These are phyloP conservation scores for Sphagnum tenellum DNA, from an alignment of 225 moss, liverwort and hornwort species.

Conservation along the genomic window DNA sequence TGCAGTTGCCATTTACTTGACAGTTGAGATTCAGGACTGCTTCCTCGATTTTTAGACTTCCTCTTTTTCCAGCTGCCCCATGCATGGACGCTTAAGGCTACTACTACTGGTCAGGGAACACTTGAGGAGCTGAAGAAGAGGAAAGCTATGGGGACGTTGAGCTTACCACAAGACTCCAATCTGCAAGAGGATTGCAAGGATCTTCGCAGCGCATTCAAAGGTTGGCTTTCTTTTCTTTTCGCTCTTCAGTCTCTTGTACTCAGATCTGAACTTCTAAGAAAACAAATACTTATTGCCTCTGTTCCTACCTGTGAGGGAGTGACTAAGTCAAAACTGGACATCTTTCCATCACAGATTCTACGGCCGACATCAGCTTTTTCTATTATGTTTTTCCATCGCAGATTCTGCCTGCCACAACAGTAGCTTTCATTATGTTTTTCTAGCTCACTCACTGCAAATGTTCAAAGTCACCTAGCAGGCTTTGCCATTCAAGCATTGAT, in stretches of 20 bases:
- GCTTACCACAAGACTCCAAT: conserved; percentile 33
- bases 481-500: too few relatives aligned
- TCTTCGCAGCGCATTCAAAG: conserved; percentile 37
- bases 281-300: not conserved
- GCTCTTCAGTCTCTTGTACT: not conserved
- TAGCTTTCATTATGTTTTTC: too few relatives aligned
- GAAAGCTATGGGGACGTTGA: conserved; percentile 32
- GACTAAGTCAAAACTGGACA: not conserved
- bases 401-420: too few relatives aligned
- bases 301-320: not conserved
- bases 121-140: too few relatives aligned
- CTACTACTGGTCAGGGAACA: too few relatives aligned
- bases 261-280: not conserved
- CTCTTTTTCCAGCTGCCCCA: too few relatives aligned
- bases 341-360: not conserved
- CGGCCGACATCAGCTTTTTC: not conserved
- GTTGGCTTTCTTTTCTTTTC: conserved; percentile 7
- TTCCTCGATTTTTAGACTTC: too few relatives aligned
- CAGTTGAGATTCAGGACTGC: too few relatives aligned
- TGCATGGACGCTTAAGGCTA: too few relatives aligned
- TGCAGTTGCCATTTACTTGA: too few relatives aligned
- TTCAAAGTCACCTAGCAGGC: too few relatives aligned
- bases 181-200: conserved; percentile 40
- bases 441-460: too few relatives aligned
- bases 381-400: not conserved